phyloP scores from a whole-genome alignment of 495 filamentous ascomycete genomes.

The Penicillium macrosclerotiorum region DNA sequence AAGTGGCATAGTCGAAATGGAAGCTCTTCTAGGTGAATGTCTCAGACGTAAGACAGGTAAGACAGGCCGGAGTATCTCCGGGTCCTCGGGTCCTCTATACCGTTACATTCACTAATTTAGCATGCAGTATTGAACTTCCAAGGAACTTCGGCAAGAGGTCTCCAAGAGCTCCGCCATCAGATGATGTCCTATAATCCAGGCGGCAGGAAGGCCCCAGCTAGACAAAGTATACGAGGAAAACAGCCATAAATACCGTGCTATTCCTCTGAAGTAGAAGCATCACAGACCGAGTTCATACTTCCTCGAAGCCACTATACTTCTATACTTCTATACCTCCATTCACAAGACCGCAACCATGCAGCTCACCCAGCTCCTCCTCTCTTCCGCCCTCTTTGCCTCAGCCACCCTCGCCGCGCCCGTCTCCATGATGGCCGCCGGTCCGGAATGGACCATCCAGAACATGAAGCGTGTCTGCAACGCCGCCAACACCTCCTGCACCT shows the following conservation, averaged over 20 bases:
- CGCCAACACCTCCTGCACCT: conserved; percentile 43
- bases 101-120: conserved; percentile 16
- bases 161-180: not conserved
- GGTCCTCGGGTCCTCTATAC: not conserved
- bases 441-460: conserved; percentile 47
- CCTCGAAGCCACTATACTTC: not conserved
- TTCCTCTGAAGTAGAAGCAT: too few species aligned
- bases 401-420: conserved; percentile 31
- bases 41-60: conserved; percentile 10
- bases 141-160: not conserved
- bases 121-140: conserved; percentile 5
- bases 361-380: conserved; percentile 38
- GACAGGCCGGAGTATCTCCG: conserved; percentile 8
- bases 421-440: conserved; percentile 37
- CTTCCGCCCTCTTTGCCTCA: conserved; percentile 37
- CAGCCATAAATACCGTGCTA: too few species aligned
- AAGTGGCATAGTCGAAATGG: not conserved
- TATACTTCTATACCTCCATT: not conserved
- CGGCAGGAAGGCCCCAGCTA: too few species aligned
- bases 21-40: conserved; percentile 6
- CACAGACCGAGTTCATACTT: too few species aligned
- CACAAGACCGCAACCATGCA: conserved; percentile 44
- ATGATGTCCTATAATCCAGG: not conserved
- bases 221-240: too few species aligned
- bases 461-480: conserved; percentile 50